These are phyloP conservation scores for Sparassis latifolia DNA, from an alignment of 1,284 basidiomycete genomes.

Conservation along the genomic window DNA sequence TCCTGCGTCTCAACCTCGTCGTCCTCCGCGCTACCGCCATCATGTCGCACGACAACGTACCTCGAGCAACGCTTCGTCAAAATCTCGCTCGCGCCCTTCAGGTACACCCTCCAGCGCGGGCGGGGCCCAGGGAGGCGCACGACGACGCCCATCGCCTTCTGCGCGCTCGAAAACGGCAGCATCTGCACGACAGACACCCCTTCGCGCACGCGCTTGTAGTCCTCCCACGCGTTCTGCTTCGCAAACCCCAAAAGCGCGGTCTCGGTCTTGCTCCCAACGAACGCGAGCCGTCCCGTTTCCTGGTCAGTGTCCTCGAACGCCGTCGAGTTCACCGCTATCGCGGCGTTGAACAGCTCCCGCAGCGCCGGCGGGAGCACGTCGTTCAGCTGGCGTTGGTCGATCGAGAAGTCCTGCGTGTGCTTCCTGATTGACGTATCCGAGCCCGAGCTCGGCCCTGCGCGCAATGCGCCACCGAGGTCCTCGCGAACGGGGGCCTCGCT, in stretches of 20 bases:
- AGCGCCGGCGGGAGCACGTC: slow-evolving; percentile 58
- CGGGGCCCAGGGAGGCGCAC: slow-evolving; percentile 49
- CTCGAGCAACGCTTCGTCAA: slow-evolving; percentile 69
- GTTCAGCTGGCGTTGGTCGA: slow-evolving; percentile 75
- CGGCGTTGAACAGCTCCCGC: slow-evolving; percentile 72
- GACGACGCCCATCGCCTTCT: slow-evolving; percentile 96
- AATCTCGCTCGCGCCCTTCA: slow-evolving; percentile 96
- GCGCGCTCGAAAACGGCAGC: slow-evolving; percentile 92
- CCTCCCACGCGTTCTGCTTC: slow-evolving; percentile 79
- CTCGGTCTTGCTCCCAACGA: slow-evolving; percentile 96
- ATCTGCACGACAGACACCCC: slow-evolving; percentile 73
- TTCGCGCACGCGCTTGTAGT: slow-evolving; percentile 70
- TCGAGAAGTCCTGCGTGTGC: slow-evolving; percentile 70
- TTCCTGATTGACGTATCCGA: slow-evolving; percentile 22
- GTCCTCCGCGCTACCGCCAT: slow-evolving; percentile 22
- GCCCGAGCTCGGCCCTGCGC: neutral
- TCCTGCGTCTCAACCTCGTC: slow-evolving; percentile 47
- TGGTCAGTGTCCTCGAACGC: slow-evolving; percentile 85
- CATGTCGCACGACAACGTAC: slow-evolving; percentile 64
- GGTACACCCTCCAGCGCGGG: slow-evolving; percentile 59
- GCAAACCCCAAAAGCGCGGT: slow-evolving; percentile 88
- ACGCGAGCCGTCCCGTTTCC: slow-evolving; percentile 57
- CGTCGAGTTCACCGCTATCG: slow-evolving; percentile 91
- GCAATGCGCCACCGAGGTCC: neutral
- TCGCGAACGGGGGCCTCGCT: slow-evolving; percentile 38